Base-by-base conservation (phyloP, 192 early-diverging fungal species). In the Glomus cerebriforme region DNA sequence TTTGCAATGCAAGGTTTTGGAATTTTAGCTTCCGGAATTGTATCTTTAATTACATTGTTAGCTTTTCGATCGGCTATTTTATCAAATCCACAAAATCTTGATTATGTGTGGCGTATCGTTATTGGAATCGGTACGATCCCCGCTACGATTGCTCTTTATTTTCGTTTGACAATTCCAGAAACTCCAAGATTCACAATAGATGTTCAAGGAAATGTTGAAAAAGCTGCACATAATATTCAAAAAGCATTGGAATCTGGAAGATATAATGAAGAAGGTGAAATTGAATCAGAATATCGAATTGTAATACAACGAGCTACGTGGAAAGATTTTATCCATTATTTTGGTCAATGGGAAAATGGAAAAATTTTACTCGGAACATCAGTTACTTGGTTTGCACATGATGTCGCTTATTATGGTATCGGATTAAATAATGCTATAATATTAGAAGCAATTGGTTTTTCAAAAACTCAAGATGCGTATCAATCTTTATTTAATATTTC, bases 1-100 rank as follows among this genome's bases (percentile, higher is more conserved):
- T 98, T 98, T 85, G 91, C 94, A 59, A 95, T 94, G 93, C 95
- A 98, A 82, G 95, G 95, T 49, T 89, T 96, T 78, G 96, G 96
- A 63, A 95, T 93, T 77, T 85, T 96, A 19, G 49, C 90, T 59
- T 94, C 94, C 39, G 88, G 93, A 1, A 82, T 95, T 35, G 88
- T 96, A 35, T 88, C 90, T 17, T 79, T 94, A 34, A 85, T 91
- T 34, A 82, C 92, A 70, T 85, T 96, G 2, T 86, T 90, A 15
- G 86, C 81, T 79, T 94, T 94, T 87, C 91, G 93, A 83, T 47
- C 79, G 78, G 68, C 82, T 78, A 92, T 98, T 78, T 80, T 87
- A 49, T 74, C 39, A 17, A 90, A 96, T 79, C 78, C 87, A 8
- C 78, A 86, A 29, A 85, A 90, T 79, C 86, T 97, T 60, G 96